Base-by-base conservation (phyloP, 805 yeast genomes). In the Yarrowia divulgata region DNA sequence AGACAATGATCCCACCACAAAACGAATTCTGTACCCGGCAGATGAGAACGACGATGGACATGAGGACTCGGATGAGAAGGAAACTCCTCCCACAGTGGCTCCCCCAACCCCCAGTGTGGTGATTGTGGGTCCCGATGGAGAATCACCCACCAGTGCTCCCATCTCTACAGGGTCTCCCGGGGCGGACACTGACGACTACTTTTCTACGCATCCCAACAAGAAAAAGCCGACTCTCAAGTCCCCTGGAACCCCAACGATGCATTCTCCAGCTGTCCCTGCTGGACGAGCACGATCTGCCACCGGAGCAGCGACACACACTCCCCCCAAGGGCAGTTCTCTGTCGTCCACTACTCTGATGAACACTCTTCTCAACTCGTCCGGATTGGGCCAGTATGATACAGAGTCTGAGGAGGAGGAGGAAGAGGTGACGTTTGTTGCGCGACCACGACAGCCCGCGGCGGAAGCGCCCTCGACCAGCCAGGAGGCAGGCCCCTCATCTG, bases 1-100 rank as follows among this genome's bases (percentile, higher is more conserved):
- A 18, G 75, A 71, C 68, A 75, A 76, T 69, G 71, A 73, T 50
- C 73, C 73, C 34, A 29, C 68, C 32, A 72, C 76, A 8, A 70
- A 69, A 39, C 45, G 70, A 16, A 74, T 74, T 13, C 69, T 72
- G 13, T 75, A 70, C 37, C 75, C 77, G 12, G 58, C 67, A 34
- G 73, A 68, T 37, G 74, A 72, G 8, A 69, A 62, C 18, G 68
- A 46, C 62, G 42, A 46, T 37, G 64, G 67, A 12, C 69, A 66
- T 10, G 69, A 66, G 7, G 68, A 63, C 8, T 49, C 54, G 19
- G 57, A 60, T 40, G 54, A 57, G n/a, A 57, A 42, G 34, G 52
- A 60, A 14, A 18, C 35, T 0, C 29, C 29, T 23, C 23, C 60
- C 8, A 8, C 13, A 0, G 35, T 35, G 2, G 45, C 35, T 14